Evolutionary conservation across 1,284 basidiomycete genomes (phyloP), one percentile per base, ranked within the genome.

Genomic region (Papiliotrema fonsecae): DNA sequence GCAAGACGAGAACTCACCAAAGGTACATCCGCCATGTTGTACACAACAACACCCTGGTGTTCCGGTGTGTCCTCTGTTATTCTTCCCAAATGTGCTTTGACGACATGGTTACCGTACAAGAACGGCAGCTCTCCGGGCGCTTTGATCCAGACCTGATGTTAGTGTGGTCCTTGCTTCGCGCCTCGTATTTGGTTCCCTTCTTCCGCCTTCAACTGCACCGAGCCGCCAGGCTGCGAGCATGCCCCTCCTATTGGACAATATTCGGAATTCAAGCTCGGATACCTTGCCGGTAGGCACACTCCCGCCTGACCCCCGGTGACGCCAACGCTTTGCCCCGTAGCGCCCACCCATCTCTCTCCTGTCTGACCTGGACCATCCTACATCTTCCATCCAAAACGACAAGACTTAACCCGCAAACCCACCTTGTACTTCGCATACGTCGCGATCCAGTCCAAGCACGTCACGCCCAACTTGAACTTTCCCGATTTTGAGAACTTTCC

Each of bases 51-150:
- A 51, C 96, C 96, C 66, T 97, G 94, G 70, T 99, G 96, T 68
- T 99, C 96, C 13, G 94, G 93, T 4, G 93, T 97, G 68, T 99
- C 96, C 70, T 99, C 96, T 45, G 96, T 97, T 69, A 98, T 97
- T 60, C 94, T 82, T n/a, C 96, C 94, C 24, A 99, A 78, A 73
- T 99, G 96, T 26, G 96, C 96, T 76, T 98, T 99, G 58, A 97
- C 83, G 54, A 98, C 87, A 77, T 99, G 93, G 70, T 98, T 98
- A 49, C 96, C 96, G 67, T 98, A 99, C 43, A 99, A 76, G 79
- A 97, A 99, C 2, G 96, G 96, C 83, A 98, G 91, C 76, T 99
- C 96, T 65, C 96, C 96, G 57, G 98, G 96, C 14, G 93, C 87
- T 75, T 99, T 99, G 73, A 98, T 94, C 96, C 96, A 99, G 31